Evolutionary conservation across 768 basidiomycete species (phyloP), one percentile per base, ranked within the genome.

Genomic region (Cubamyces lactineus): DNA sequence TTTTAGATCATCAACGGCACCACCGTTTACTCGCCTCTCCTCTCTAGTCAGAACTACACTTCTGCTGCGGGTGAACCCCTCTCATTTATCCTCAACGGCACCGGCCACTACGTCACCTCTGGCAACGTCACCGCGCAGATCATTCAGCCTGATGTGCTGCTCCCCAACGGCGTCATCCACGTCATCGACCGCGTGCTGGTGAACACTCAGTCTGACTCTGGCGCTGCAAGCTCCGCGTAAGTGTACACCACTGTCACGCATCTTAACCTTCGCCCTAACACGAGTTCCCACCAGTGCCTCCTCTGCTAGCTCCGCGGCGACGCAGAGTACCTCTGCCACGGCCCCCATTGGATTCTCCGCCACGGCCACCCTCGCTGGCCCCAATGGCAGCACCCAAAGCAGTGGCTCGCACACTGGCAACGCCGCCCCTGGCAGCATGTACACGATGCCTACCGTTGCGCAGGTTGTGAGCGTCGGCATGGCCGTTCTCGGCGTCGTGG

Each of bases 91-190:
- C 71, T 78, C 55, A 91, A 91, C 72, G 73, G 75, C 0, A 81
- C 84, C 4, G 89, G 89, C 2, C 70, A 76, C 0, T 91, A 76
- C 70, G 82, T 92, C 52, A 78, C 76, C 38, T 66, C 65, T n/a
- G 81, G 78, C 48, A 76, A 76, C 51, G 67, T 78, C 64, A 75
- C 79, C 41, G 87, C 85, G 6, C 77, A 73, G 64, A 82, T 92
- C 67, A 67, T 87, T 43, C 77, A 79, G 53, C 71, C 83, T 15
- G 87, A 92, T 69, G 78, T 88, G 5, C 74, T 91, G 65, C 71
- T 83, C 24, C 69, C 78, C 17, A 91, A 92, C 64, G 90, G 89
- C 48, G 91, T 91, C 43, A 71, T 88, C 9, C 88, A 92, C 70
- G 70, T 87, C 43, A 80, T 88, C 61, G 77, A 87, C 65, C 66